Percentiles rank a stretch among this genome's conserved stretches.
Conservation (phyloP, 208 protist genomes). For the Blastocrithidia nonstop region DNA sequence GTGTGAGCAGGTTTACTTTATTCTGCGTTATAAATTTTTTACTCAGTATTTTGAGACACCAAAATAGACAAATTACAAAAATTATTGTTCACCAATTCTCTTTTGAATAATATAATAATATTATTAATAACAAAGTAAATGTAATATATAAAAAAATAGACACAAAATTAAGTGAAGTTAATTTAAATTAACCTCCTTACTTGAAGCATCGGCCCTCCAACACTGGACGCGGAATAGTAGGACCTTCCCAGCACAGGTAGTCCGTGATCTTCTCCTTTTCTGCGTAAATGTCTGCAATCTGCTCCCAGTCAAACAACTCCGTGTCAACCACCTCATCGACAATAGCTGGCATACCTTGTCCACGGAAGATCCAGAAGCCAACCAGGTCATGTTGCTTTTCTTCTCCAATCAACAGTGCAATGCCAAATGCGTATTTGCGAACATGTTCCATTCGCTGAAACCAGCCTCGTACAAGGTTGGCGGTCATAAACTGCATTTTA, state of each 20-base stretch:
- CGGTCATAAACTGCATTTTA: constrained; percentile 75
- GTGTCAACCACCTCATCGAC: constrained; percentile 59
- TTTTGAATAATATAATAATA: too few species aligned
- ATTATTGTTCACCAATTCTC: too few species aligned
- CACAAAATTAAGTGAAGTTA: too few species aligned
- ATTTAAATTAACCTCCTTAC: too few species aligned
- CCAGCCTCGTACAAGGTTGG: constrained; percentile 65
- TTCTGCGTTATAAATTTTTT: too few species aligned
- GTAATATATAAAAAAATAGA: too few species aligned
- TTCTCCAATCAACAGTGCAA: constrained; percentile 67
- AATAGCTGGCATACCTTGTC: constrained; percentile 66
- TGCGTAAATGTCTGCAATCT: constrained; percentile 49
- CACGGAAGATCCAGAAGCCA: constrained; percentile 64
- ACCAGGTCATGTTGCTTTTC: constrained; percentile 57
- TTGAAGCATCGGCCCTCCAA: constrained; percentile 67
- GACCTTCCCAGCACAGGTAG: constrained; percentile 74
- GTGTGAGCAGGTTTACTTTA: too few species aligned
- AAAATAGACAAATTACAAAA: too few species aligned
- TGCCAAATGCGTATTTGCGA: constrained; percentile 71
- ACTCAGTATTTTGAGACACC: too few species aligned
- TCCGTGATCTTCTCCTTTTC: constrained; percentile 58
- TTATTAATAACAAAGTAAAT: too few species aligned
- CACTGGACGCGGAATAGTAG: constrained; percentile 54
- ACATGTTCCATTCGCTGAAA: constrained; percentile 78
- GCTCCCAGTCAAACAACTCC: constrained; percentile 58